Conservation (phyloP, 2,329 filamentous ascomycete species). For the Fusarium pilosicola region DNA sequence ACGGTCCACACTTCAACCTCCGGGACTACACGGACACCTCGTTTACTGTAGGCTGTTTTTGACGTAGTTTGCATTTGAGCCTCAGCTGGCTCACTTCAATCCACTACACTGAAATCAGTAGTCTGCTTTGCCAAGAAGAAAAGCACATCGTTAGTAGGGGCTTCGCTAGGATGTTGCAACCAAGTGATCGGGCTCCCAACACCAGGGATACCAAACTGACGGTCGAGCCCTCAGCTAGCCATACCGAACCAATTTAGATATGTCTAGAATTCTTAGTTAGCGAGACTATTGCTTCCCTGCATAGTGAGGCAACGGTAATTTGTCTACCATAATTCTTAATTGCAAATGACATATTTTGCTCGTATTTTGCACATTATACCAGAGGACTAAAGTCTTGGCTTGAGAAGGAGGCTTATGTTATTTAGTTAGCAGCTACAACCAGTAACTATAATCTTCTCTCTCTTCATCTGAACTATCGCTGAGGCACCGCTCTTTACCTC, state of each 20-base stretch:
- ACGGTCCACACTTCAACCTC: not conserved
- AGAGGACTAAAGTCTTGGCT: not conserved
- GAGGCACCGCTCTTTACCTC: not conserved
- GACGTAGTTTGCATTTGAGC: fast-evolving
- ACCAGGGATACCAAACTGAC: fast-evolving
- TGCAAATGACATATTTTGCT: not conserved
- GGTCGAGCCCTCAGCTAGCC: not conserved
- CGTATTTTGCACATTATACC: fast-evolving
- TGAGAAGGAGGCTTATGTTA: fast-evolving
- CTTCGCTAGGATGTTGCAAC: not conserved
- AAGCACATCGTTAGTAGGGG: not conserved
- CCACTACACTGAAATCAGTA: not conserved
- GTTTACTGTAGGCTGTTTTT: not conserved
- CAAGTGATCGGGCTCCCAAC: no score
- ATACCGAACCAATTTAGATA: not conserved
- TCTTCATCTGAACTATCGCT: not conserved
- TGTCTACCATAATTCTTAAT: no score
- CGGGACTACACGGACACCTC: not conserved
- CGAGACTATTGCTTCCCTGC: not conserved
- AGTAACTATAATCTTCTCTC: not conserved
- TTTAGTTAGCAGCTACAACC: not conserved
- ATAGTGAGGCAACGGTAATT: not conserved
- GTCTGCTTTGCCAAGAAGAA: not conserved
- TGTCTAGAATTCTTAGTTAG: not conserved
- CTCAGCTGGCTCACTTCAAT: not conserved